phyloP scores from a whole-genome alignment of 2,329 filamentous ascomycete species.

The Sporothrix protearum region DNA sequence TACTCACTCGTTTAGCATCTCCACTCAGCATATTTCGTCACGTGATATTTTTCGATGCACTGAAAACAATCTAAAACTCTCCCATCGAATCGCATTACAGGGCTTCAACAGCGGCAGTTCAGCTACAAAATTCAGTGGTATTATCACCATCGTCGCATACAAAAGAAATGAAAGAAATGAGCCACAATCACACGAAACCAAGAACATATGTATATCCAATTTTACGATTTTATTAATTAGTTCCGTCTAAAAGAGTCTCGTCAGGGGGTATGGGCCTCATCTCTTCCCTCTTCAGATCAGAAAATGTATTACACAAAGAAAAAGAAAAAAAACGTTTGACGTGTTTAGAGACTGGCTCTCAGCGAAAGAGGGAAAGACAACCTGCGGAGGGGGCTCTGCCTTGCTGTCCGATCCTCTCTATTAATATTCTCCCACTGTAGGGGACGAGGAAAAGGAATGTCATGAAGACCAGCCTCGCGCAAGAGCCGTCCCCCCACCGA shows the following conservation, averaged over 20 bases:
- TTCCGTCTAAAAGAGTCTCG: slow-evolving; percentile 34
- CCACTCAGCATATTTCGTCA: neutral
- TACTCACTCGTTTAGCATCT: neutral
- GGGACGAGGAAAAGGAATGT: slow-evolving; percentile 33
- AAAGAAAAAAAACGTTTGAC: slow-evolving; percentile 30
- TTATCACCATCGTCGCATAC: no score
- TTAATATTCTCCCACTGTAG: slow-evolving; percentile 17
- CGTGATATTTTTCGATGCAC: neutral
- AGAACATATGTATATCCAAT: slow-evolving; percentile 20
- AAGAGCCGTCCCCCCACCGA: slow-evolving; percentile 29
- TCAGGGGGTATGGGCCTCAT: slow-evolving; percentile 30
- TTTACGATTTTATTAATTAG: slow-evolving; percentile 46
- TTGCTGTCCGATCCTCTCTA: slow-evolving; percentile 27
- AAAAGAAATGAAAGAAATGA: no score
- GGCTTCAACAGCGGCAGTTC: no score
- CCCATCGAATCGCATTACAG: neutral
- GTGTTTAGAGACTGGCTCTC: slow-evolving; percentile 8
- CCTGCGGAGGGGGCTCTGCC: slow-evolving; percentile 12
- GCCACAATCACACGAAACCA: neutral
- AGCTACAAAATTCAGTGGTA: no score
- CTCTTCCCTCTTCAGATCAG: slow-evolving; percentile 31
- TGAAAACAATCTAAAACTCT: no score
- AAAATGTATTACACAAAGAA: slow-evolving; percentile 38
- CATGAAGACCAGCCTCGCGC: slow-evolving; percentile 14
- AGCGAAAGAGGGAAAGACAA: slow-evolving; percentile 9